Conservation (phyloP, 495 filamentous ascomycete genomes). For the Penicillium subrubescens region DNA sequence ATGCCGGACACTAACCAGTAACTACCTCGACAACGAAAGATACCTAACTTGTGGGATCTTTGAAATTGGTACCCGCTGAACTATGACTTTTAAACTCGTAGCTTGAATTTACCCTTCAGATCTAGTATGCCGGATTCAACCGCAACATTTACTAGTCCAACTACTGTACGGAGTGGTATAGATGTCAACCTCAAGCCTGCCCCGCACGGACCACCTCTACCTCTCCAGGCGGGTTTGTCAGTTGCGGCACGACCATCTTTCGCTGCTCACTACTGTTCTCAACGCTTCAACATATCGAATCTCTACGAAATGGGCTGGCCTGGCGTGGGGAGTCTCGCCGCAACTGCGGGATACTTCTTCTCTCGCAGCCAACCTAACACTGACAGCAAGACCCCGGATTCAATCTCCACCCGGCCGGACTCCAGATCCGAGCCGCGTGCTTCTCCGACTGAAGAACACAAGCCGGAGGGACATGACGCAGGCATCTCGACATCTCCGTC, state of each 20-base stretch:
- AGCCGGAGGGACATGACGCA: constrained; percentile 12
- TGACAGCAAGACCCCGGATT: constrained; percentile 22
- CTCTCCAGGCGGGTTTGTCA: constrained; percentile 16
- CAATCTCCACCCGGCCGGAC: constrained; percentile 23
- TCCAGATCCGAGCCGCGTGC: constrained; percentile 20
- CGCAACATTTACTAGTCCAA: not conserved
- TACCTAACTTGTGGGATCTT: no score
- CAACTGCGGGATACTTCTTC: constrained; percentile 36
- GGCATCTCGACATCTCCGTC: constrained; percentile 6
- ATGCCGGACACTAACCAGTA: not conserved
- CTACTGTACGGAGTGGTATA: no score
- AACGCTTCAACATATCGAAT: not conserved
- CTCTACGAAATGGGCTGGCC: constrained; percentile 41
- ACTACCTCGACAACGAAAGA: not conserved
- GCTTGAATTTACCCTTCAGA: no score
- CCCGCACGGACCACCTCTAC: constrained; percentile 25
- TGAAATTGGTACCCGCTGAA: no score
- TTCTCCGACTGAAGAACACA: constrained; percentile 16
- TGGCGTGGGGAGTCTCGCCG: constrained; percentile 36
- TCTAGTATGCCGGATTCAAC: not conserved
- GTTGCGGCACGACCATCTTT: not conserved
- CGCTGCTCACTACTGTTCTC: not conserved
- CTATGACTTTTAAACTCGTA: no score
- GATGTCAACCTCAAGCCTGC: constrained; percentile 6
- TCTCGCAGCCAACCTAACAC: constrained; percentile 36